Evolutionary conservation across 495 filamentous ascomycete species (phyloP).

Genomic region (Aspergillus mulundensis): DNA sequence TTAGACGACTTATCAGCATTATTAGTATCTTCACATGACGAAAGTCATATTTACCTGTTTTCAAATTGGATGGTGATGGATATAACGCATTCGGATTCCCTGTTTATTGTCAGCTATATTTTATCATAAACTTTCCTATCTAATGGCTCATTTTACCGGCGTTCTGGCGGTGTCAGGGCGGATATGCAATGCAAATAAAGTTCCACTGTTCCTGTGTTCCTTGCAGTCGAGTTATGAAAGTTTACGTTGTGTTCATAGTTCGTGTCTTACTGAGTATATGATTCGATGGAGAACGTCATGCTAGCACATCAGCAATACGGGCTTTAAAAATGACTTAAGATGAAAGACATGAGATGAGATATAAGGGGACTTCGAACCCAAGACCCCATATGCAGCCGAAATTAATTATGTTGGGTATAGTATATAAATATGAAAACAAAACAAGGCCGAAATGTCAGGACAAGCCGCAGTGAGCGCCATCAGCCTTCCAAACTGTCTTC

Average conservation of each 20-base stretch:
- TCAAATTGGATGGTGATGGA: background rate
- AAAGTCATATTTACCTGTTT: background rate
- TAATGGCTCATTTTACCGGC: background rate
- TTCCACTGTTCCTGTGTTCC: background rate
- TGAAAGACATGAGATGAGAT: no score
- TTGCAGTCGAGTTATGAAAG: background rate
- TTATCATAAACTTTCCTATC: background rate
- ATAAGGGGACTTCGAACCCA: background rate
- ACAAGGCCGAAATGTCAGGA: background rate
- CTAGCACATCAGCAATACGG: no score
- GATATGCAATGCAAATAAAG: background rate
- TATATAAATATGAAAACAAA: background rate
- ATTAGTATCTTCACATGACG: background rate
- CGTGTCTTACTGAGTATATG: no score
- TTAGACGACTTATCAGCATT: constrained; percentile 25
- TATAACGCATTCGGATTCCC: background rate
- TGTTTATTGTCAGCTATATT: background rate
- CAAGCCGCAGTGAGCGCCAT: background rate
- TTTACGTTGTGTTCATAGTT: background rate
- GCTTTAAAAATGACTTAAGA: no score
- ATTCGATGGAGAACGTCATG: no score
- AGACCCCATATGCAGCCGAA: background rate
- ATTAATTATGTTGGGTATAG: constrained; percentile 1
- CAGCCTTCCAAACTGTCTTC: constrained; percentile 22
- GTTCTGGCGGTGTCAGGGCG: background rate